Percentiles rank a stretch among this genome's conserved stretches.
phyloP scores from a whole-genome alignment of 257 asterid species.

The Solanum corneliomulleri region DNA sequence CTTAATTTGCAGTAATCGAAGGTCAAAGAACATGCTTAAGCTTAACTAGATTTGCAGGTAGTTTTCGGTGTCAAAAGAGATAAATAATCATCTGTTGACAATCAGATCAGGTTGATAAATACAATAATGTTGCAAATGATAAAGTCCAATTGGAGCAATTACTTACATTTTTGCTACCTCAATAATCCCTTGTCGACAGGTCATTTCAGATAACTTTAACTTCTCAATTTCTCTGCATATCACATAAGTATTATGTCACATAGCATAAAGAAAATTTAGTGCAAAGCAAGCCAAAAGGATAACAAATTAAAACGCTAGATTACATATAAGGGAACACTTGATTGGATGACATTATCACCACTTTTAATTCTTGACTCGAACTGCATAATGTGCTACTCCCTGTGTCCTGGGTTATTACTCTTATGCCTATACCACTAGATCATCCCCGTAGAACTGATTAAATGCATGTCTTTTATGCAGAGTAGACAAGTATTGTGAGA shows the following conservation, averaged over 20 bases:
- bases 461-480: not conserved
- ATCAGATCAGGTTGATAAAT: not conserved
- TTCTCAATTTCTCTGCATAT: conserved; percentile 76
- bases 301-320: not conserved
- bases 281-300: not conserved
- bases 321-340: not conserved
- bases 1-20: not conserved
- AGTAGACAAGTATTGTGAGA: not conserved
- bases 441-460: not conserved
- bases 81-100: not conserved
- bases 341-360: not conserved
- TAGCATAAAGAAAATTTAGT: not conserved
- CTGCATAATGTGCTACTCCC: not conserved
- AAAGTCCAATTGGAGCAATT: not conserved
- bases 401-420: not conserved
- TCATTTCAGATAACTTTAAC: conserved; percentile 84
- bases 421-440: not conserved
- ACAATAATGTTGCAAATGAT: not conserved
- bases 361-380: not conserved
- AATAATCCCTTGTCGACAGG: conserved; percentile 84
- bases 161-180: conserved; percentile 96
- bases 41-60: not conserved
- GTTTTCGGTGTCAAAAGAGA: not conserved
- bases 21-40: not conserved
- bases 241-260: not conserved